Conservation (phyloP, 2,329 filamentous ascomycete genomes). For the Monilinia polystroma region DNA sequence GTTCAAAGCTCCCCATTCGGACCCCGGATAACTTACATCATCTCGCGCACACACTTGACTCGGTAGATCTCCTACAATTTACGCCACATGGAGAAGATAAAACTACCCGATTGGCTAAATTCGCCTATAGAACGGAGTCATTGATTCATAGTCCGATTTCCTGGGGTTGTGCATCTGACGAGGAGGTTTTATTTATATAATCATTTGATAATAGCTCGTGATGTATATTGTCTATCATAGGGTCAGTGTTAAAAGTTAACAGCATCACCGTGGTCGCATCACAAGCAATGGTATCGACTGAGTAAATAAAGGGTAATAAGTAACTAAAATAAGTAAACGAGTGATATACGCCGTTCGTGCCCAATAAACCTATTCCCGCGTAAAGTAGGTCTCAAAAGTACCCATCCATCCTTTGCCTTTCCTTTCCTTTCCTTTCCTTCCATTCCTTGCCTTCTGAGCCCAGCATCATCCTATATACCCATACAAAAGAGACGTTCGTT, state of each 20-base stretch:
- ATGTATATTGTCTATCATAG: not conserved
- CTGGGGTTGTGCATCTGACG: not conserved
- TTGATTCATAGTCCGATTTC: not conserved
- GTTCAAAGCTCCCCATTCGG: not conserved
- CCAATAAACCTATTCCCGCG: slow-evolving; percentile 24
- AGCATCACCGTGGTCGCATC: not conserved
- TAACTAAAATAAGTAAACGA: slow-evolving; percentile 27
- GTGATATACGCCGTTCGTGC: slow-evolving; percentile 37
- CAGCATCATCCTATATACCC: slow-evolving; percentile 30
- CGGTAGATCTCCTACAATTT: not conserved
- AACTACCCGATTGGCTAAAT: not conserved
- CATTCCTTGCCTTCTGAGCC: not conserved
- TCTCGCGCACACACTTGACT: not conserved
- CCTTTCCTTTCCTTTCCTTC: slow-evolving; percentile 11
- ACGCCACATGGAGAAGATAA: not conserved
- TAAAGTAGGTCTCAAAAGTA: not conserved
- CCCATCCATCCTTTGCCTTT: not conserved
- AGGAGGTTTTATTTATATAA: not conserved
- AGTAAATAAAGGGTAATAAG: not conserved
- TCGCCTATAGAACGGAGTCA: not conserved
- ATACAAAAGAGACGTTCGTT: slow-evolving; percentile 24
- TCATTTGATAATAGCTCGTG: not conserved
- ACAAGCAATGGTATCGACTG: not conserved
- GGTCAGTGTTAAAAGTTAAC: not conserved
- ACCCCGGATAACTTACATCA: not conserved